Conservation (phyloP, 1,284 basidiomycete genomes). For the Gymnopus androsaceus region DNA sequence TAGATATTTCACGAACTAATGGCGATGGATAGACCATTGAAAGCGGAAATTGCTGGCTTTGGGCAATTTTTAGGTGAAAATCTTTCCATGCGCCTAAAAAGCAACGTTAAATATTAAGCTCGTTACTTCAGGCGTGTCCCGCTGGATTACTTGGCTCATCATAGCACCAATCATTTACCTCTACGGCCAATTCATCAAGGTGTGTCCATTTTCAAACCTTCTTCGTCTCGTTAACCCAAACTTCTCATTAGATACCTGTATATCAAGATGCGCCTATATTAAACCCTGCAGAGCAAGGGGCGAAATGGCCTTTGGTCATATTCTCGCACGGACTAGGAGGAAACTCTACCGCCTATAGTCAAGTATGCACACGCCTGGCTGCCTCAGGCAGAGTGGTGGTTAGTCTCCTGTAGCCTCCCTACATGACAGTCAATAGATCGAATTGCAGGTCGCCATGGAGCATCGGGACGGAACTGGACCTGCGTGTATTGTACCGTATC, state of each 20-base stretch:
- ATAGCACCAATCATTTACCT: constrained; percentile 45
- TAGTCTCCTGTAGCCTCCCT: too few relatives aligned
- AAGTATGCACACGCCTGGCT: constrained; percentile 70
- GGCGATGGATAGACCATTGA: neutral
- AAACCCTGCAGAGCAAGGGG: constrained; percentile 32
- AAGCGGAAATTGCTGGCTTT: constrained; percentile 6
- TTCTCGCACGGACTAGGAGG: constrained; percentile 86
- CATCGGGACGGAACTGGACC: constrained; percentile 77
- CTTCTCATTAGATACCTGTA: constrained; percentile 52
- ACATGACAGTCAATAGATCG: too few relatives aligned
- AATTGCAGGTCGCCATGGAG: too few relatives aligned
- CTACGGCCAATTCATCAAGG: constrained; percentile 49
- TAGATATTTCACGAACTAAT: neutral
- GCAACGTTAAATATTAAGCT: neutral
- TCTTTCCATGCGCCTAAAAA: neutral
- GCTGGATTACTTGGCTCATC: constrained; percentile 47
- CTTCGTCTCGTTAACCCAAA: neutral
- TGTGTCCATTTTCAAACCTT: constrained; percentile 19
- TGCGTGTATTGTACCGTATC: constrained; percentile 36
- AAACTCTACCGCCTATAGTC: constrained; percentile 71
- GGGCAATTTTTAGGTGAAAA: constrained; percentile 32
- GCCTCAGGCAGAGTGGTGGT: constrained; percentile 76
- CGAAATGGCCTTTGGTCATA: constrained; percentile 70
- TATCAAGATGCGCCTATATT: constrained; percentile 57
- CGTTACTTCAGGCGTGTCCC: constrained; percentile 28